These are phyloP conservation scores for Pyronema omphalodes DNA, from an alignment of 495 filamentous ascomycete genomes.

Conservation along the genomic window DNA sequence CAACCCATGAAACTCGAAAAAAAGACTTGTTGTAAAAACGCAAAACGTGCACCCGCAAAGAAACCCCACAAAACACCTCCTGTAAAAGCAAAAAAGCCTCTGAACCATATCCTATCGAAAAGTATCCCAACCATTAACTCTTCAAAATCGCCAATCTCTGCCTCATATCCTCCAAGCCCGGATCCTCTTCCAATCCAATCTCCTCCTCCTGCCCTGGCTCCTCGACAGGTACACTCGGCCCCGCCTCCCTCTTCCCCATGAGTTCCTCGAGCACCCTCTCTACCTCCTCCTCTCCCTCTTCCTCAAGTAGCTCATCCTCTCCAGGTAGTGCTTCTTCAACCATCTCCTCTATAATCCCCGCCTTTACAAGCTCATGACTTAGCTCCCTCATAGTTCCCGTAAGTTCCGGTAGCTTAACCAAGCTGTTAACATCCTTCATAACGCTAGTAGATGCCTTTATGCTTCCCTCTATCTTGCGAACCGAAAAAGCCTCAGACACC, in stretches of 20 bases:
- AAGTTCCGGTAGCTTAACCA: conserved; percentile 71
- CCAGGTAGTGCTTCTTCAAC: conserved; percentile 64
- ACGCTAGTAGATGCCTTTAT: conserved; percentile 73
- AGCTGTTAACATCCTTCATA: conserved; percentile 88
- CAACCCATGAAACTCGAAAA: too few species aligned
- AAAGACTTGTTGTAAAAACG: too few species aligned
- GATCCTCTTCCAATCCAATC: conserved; percentile 24
- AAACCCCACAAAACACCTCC: too few species aligned
- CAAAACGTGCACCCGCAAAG: too few species aligned
- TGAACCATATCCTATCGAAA: too few species aligned
- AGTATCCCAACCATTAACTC: background rate
- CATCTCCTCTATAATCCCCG: conserved; percentile 97
- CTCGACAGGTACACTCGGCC: conserved; percentile 31
- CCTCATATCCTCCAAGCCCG: conserved; percentile 64
- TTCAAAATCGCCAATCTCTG: conserved; percentile 48
- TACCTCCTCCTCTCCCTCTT: conserved; percentile 82
- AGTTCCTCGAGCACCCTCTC: conserved; percentile 86
- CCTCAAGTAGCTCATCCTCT: conserved; percentile 46
- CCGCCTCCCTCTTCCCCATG: conserved; percentile 45
- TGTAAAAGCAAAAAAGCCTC: too few species aligned
- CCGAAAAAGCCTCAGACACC: conserved; percentile 87
- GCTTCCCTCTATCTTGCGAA: conserved; percentile 89
- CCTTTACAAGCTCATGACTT: conserved; percentile 70
- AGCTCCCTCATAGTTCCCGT: conserved; percentile 81
- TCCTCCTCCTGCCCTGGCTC: conserved; percentile 35